A percentile compares a stretch with the other conserved stretches of the same genome.
Conservation (phyloP, 2,329 filamentous ascomycete species). For the Beauveria bassiana region DNA sequence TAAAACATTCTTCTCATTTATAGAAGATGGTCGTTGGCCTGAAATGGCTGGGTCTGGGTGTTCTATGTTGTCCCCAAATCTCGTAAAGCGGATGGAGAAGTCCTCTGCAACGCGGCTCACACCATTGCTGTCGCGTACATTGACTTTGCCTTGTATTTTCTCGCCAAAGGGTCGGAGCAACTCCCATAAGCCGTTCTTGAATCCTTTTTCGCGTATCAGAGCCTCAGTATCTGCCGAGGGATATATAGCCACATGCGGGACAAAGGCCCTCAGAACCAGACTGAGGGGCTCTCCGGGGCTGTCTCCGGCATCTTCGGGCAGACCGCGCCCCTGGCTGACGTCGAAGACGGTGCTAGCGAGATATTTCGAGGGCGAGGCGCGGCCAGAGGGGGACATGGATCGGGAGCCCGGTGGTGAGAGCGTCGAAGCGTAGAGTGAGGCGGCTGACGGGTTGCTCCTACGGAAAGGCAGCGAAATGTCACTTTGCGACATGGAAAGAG, state of each 20-base stretch:
- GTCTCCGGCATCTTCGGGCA: constrained; percentile 36
- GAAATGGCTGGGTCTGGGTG: constrained; percentile 35
- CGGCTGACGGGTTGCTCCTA: constrained; percentile 47
- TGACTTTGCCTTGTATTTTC: constrained; percentile 76
- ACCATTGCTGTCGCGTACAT: constrained; percentile 83
- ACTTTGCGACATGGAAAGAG: constrained; percentile 39
- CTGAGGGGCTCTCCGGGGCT: constrained; percentile 48
- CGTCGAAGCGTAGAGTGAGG: constrained; percentile 58
- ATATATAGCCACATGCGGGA: constrained; percentile 80
- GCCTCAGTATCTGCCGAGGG: constrained; percentile 81
- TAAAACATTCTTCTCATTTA: constrained; percentile 26
- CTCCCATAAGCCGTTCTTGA: constrained; percentile 73
- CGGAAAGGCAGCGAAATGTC: constrained; percentile 48
- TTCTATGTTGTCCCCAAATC: constrained; percentile 54
- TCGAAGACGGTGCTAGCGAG: constrained; percentile 53
- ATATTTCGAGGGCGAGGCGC: constrained; percentile 48
- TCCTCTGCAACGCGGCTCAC: constrained; percentile 79
- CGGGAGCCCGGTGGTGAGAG: constrained; percentile 61
- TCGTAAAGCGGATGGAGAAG: constrained; percentile 79
- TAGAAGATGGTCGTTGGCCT: constrained; percentile 30
- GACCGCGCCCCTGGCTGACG: constrained; percentile 33
- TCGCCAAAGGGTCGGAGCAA: constrained; percentile 88
- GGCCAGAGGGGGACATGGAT: constrained; percentile 58
- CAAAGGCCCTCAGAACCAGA: constrained; percentile 75
- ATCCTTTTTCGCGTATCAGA: constrained; percentile 74